Conservation (phyloP, 352 stramenopile species). For the Globisporangium recalcitrans region DNA sequence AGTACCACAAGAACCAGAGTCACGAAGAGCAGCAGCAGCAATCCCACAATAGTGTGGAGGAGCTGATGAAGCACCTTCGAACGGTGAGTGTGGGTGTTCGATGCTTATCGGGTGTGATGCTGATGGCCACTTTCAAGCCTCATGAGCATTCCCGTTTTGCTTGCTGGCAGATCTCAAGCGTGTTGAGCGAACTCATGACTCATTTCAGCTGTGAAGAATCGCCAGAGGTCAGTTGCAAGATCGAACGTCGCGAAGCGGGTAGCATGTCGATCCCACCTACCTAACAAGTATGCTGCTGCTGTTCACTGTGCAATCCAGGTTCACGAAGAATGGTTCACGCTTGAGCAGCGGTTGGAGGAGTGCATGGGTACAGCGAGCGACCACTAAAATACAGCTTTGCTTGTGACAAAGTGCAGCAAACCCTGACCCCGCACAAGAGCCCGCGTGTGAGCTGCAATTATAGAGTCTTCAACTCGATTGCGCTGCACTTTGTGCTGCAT, state of each 20-base stretch:
- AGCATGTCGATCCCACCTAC: background rate
- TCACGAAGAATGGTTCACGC: conserved; percentile 19
- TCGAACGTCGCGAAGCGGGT: background rate
- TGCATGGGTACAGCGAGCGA: background rate
- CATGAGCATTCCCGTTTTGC: background rate
- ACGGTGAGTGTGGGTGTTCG: background rate
- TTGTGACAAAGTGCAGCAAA: background rate
- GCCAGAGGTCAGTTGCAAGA: background rate
- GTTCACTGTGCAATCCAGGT: background rate
- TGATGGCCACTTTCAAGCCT: background rate
- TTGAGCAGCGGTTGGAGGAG: conserved; percentile 23
- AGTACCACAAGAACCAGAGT: background rate
- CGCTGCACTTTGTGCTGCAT: background rate
- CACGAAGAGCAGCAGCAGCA: background rate
- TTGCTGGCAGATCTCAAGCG: background rate
- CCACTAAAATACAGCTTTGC: background rate
- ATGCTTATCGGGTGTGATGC: background rate
- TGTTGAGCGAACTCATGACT: conserved; percentile 5
- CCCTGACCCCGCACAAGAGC: background rate
- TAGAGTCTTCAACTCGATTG: background rate
- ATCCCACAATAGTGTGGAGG: background rate
- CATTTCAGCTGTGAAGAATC: conserved; percentile 1
- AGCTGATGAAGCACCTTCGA: background rate
- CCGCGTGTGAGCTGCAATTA: background rate
- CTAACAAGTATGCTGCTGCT: background rate